Conservation (phyloP, 2,329 filamentous ascomycete species). For the Fusarium redolens region DNA sequence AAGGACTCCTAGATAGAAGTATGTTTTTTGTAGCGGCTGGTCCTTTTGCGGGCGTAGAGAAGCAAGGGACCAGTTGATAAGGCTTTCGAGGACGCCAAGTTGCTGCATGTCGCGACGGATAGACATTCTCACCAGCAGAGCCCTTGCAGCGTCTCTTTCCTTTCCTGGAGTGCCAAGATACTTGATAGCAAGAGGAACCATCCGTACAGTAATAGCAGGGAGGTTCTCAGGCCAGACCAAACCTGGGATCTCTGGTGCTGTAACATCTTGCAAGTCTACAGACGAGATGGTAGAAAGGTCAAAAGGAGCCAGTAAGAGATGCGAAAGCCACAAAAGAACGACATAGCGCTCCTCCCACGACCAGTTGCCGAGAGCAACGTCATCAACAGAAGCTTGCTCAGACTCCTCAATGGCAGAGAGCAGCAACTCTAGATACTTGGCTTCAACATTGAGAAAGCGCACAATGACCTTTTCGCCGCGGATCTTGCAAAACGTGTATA, state of each 20-base stretch:
- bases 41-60: constrained; percentile 62
- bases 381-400: constrained; percentile 48
- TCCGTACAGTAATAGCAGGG: constrained; percentile 76
- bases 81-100: constrained; percentile 73
- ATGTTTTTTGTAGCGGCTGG: constrained; percentile 64
- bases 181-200: constrained; percentile 76
- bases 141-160: constrained; percentile 88
- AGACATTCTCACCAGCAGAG: constrained; percentile 82
- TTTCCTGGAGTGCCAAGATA: constrained; percentile 83
- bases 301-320: constrained; percentile 87
- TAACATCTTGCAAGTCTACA: constrained; percentile 60
- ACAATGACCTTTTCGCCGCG: constrained; percentile 93
- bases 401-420: constrained; percentile 77
- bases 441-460: constrained; percentile 90
- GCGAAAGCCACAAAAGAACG: constrained; percentile 86
- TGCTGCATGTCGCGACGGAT: constrained; percentile 89
- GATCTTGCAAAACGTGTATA: constrained; percentile 95
- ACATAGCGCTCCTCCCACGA: constrained; percentile 92
- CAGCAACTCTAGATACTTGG: constrained; percentile 83
- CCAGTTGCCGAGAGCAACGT: constrained; percentile 54
- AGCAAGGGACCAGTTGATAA: constrained; percentile 77
- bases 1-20: constrained; percentile 81
- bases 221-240: constrained; percentile 69
- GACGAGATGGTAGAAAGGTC: constrained; percentile 88
- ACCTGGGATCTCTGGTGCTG: constrained; percentile 56